Evolutionary conservation across 2,329 filamentous ascomycete species (phyloP), one percentile per base, ranked within the genome.

Genomic region (Xylariales sp.): DNA sequence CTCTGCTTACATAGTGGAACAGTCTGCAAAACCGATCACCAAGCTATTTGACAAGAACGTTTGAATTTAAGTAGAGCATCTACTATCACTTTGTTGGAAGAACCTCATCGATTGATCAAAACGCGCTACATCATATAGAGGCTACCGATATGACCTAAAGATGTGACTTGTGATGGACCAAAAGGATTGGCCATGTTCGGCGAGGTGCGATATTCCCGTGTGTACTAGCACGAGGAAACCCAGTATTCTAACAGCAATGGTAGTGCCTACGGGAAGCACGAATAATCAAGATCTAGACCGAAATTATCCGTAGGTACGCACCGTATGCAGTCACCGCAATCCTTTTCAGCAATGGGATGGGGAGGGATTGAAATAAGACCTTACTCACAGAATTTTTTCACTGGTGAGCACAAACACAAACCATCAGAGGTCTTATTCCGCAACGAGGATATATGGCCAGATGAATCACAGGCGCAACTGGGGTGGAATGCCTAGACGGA

Each of bases 11-110:
- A 55, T 48, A 39, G 12, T 46, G 57, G 9, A 49, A 68, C 50
- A 94, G 92, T 93, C 92, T 57, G 93, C 93, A 58, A 95, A 94
- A 85, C 93, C 93, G 0, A 97, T 97, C 66, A 91, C 94, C 79
- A 92, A 91, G 78, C 88, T 93, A 1, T 94, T 97, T 72, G 93
- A 95, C 75, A 94, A 94, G 79, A 79, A 79, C 49, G 71, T 74
- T 48, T 75, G 70, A 73, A 16, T 50, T 14, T 1, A 16, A 41
- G 12, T 39, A 53, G 45, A 48, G 30, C 23, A 18, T 30, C 12
- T 23, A 54, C 30, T 32, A 48, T 39, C 14, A 43, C 10, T 28
- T 59, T 16, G 23, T 5, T 60, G 10, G 10, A 12, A 32, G 39
- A 36, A 52, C 8, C 18, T 5, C 23, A 32, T 55, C 32, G 30